Evolutionary conservation across 1,139 yeast species (phyloP), one percentile per base, ranked within the genome.

Genomic region (Lodderomyces orthopsilosis): DNA sequence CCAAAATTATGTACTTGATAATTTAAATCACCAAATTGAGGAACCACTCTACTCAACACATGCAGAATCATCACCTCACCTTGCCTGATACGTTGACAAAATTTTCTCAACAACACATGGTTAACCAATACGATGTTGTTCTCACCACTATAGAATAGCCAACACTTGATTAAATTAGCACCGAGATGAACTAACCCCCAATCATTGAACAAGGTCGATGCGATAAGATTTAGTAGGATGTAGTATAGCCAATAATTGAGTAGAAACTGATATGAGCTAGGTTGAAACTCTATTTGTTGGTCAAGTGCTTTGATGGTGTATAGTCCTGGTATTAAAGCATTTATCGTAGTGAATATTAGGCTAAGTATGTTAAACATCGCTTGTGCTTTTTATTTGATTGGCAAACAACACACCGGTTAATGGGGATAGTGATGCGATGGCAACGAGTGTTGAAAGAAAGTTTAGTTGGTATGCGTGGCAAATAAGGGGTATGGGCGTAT

Each of bases 231-330:
- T n/a, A 49, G 18, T 12, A 40, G 2, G 2, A 47, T 38, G 38
- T 44, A 50, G 35, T 48, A 51, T 17, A 51, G 7, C 54, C 54
- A 51, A 38, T 51, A 51, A 36, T 51, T 51, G 17, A 51, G 32
- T 18, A 51, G 33, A 23, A 41, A 48, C 38, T 47, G 50, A 37
- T 51, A 50, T 14, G 51, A 28, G 4, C 41, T 22, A 27, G 38
- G 35, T 13, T 35, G 40, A 18, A 50, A 44, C 34, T 46, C 39
- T 7, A 47, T 34, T 17, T 38, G 18, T 27, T 41, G 22, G 37
- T 51, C 54, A n/a, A 51, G 40, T 19, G 51, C 43, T 33, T 50
- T 50, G 14, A 50, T 30, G 1, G 54, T 48, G 21, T 46, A 37
- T 7, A 48, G 21, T 6, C 41, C 22, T 5, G 54, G 54, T 14